Base-by-base conservation (phyloP, 169 alveolate species). In the Condylostoma magnum region DNA sequence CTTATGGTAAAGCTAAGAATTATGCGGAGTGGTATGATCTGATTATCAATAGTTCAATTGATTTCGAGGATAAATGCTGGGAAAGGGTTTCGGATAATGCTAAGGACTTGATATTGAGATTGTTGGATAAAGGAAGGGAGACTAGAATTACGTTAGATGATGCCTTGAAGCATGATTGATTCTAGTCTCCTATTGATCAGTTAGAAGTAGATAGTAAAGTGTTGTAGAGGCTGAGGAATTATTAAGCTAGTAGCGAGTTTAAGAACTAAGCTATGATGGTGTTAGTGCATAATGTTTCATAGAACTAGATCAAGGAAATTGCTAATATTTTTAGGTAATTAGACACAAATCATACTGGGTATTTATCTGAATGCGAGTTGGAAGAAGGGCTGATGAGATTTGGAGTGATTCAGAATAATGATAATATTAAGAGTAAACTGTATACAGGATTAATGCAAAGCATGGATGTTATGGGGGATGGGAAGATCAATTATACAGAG, bases 121-220 rank as follows among this genome's bases (percentile, higher is more conserved):
- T 87, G 41, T 75, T 87, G n/a, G 70, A 66, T 33, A 82, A 80
- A 28, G 84, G 80, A 33, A 86, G 85, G 3, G 57, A 81, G 15
- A 78, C 66, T 53, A 81, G 94, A 48, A 83, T 83, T 38, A 63
- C 90, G 31, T 85, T 87, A 3, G 34, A 65, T 53, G 89, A 83
- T 48, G 86, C 90, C 25, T 76, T 84, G 65, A 76, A 84, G 48
- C 91, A 87, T 63, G 91, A 41, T 77, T 31, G 55, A 50, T 27
- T 54, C 65, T 36, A 48, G 54, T n/a, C 18, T 41, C 25, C 20
- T 22, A 22, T 22, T 28, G 44, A 6, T 22, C 0, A 5, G 15
- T 27, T 41, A 27, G 8, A 22, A 53, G 30, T 28, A 53, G 20
- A 8, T 22, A 57, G 27, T n/a, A 1, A 30, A 57, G n/a, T 57